Base-by-base conservation (phyloP, 768 basidiomycete genomes). In the Lyophyllum semitale region DNA sequence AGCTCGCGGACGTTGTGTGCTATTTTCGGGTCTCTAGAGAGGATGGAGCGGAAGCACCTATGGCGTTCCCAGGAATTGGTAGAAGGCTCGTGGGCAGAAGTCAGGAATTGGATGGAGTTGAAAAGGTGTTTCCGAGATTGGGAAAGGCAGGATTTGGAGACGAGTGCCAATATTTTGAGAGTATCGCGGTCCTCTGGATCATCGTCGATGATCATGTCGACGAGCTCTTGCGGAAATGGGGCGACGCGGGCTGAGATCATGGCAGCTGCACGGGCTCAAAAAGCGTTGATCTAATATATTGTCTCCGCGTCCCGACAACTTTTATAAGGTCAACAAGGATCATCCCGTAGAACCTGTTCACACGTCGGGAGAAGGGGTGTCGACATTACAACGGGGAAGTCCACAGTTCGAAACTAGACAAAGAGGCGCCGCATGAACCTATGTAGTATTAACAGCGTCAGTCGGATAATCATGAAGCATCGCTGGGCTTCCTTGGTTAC, bases 141-240 rank as follows among this genome's bases (percentile, higher is more conserved):
- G 7, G 48, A 11, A 12, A 50, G 18, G 9, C 42, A 54, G 33
- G 37, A 25, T 46, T 47, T 53, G 4, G 52, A 58, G 32, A 27
- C 42, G n/a, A 54, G 12, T 13, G 57, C 37, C 17, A 54, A 29
- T 1, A 22, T 23, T 27, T 15, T 38, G 8, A 58, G 48, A 12
- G 53, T 51, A 9, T 40, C 27, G 23, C 4, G 25, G 43, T 58
- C 48, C 17, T 50, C 22, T 7, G 52, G 37, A 35, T 17, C 30
- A 2, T 53, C 43, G 26, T 58, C 57, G 48, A 58, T 49, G 8
- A 58, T 46, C n/a, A 26, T 37, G 25, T 54, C 52, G 48, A 54
- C 44, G 35, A 58, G 57, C 38, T 58, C 57, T 1, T 12, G 57
- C 7, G 57, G 57, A 25, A 58, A 20, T 20, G 41, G 23, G 41